Conservation (phyloP, 305 asterid genomes). For the Fraxinus velutina region DNA sequence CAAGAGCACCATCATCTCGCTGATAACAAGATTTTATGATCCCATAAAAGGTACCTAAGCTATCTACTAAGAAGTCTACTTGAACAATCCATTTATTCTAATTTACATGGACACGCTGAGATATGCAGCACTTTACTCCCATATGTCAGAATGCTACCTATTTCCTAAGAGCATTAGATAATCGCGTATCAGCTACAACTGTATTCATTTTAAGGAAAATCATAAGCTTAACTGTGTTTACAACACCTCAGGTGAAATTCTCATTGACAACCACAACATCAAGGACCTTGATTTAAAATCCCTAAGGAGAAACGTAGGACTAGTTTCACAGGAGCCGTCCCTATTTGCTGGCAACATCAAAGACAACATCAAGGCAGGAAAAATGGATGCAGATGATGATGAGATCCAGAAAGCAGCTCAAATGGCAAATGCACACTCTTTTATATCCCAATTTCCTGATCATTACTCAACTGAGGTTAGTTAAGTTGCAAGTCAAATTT, state of each 20-base stretch:
- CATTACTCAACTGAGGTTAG: slow-evolving; percentile 71
- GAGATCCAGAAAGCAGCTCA: slow-evolving; percentile 59
- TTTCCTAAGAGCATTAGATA: slow-evolving; percentile 12
- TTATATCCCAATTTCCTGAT: slow-evolving; percentile 68
- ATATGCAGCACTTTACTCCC: neutral
- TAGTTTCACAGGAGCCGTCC: slow-evolving; percentile 88
- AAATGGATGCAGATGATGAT: slow-evolving; percentile 49
- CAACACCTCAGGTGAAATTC: slow-evolving; percentile 53
- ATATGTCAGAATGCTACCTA: neutral
- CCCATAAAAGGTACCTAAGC: slow-evolving; percentile 49
- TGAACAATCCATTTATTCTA: slow-evolving; percentile 1
- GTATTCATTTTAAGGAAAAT: slow-evolving; percentile 14
- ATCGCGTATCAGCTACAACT: neutral
- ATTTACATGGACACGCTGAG: neutral
- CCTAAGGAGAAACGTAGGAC: slow-evolving; percentile 71
- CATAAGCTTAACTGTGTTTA: slow-evolving; percentile 24
- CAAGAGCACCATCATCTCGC: slow-evolving; percentile 78
- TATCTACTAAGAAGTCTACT: slow-evolving; percentile 3
- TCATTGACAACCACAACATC: slow-evolving; percentile 61
- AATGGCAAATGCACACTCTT: slow-evolving; percentile 82
- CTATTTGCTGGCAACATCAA: slow-evolving; percentile 70
- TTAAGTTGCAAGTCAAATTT: neutral
- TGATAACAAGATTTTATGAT: slow-evolving; percentile 66
- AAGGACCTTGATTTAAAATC: slow-evolving; percentile 65
- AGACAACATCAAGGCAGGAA: slow-evolving; percentile 71